phyloP scores from a whole-genome alignment of 352 stramenopile species.

The Phytopythium delawarense region DNA sequence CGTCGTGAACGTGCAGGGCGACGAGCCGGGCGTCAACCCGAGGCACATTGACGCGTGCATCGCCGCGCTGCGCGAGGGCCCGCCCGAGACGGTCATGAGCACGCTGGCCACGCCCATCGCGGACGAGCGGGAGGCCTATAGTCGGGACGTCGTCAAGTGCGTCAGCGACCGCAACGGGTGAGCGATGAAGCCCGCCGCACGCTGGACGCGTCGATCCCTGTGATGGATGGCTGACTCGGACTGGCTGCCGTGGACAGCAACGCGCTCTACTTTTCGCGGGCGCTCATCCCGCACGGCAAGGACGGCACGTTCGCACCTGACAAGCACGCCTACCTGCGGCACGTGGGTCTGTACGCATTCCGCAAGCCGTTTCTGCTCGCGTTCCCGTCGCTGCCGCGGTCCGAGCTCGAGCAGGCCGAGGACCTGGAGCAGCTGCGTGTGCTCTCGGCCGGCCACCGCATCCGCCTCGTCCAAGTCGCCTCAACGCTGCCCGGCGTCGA shows the following conservation, averaged over 20 bases:
- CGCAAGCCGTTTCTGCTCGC: slow-evolving; percentile 62
- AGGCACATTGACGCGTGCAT: slow-evolving; percentile 73
- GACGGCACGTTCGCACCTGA: slow-evolving; percentile 43
- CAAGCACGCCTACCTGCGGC: slow-evolving; percentile 52
- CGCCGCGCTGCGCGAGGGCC: slow-evolving; percentile 41
- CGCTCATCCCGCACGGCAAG: slow-evolving; percentile 77
- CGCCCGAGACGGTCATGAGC: slow-evolving; percentile 61
- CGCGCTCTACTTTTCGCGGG: slow-evolving; percentile 82
- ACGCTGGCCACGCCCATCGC: slow-evolving; percentile 67
- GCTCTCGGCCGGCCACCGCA: slow-evolving; percentile 69
- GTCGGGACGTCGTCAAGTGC: slow-evolving; percentile 76
- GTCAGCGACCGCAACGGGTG: slow-evolving; percentile 59
- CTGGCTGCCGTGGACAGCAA: slow-evolving; percentile 30
- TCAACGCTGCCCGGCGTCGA: slow-evolving; percentile 65
- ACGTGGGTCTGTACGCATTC: slow-evolving; percentile 84
- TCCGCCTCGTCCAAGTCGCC: slow-evolving; percentile 61
- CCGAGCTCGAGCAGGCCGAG: slow-evolving; percentile 53
- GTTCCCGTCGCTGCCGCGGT: slow-evolving; percentile 56
- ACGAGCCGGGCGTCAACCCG: slow-evolving; percentile 79
- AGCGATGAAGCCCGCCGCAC: neutral
- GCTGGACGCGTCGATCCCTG: neutral
- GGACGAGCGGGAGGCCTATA: slow-evolving; percentile 47
- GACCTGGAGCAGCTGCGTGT: slow-evolving; percentile 85
- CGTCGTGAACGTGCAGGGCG: slow-evolving; percentile 82
- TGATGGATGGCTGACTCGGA: neutral